Evolutionary conservation across 345 rosid genomes (phyloP), one percentile per base, ranked within the genome.

Genomic region (Salix arbutifolia): DNA sequence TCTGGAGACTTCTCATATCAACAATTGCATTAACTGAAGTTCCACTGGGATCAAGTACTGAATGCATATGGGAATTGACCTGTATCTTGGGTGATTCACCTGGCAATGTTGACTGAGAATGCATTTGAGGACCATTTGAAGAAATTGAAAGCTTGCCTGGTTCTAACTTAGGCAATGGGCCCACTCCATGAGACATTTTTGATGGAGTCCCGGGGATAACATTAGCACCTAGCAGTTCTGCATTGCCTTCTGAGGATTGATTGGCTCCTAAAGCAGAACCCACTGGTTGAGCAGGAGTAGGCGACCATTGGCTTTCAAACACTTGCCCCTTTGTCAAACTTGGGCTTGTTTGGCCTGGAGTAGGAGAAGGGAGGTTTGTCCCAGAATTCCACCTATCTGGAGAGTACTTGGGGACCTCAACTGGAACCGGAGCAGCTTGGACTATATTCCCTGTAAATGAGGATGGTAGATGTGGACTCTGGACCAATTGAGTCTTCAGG

Each of bases 311-410:
- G 72, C 84, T 89, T 86, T 90, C 92, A 76, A 80, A 83, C 9
- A 37, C 78, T 78, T 81, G 87, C 50, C 79, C 88, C 81, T 75
- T 90, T 18, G 67, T 72, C 62, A 83, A 89, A 60, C 67, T 75
- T 10, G 83, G 56, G 18, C 83, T 67, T 68, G 85, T 78, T 85
- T 84, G 97, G 77, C 85, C 86, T 7, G 99, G 99, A 77, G 99
- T 92, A 65, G 98, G 97, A 58, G 99, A 96, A 28, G 94, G 99
- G 76, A 96, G 97, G 80, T 88, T 91, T 60, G 89, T 83, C 21
- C 88, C 88, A 79, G 89, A 82, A 84, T 79, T 73, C 97, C 94
- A 90, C 75, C 82, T 81, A 44, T 89, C 89, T 28, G 83, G 77
- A 46, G 91, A 74, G 78, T 84, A 74, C 81, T 82, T 89, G 4